These are phyloP conservation scores for Leccinum subgranulosum DNA, from an alignment of 768 basidiomycete genomes.

Conservation along the genomic window DNA sequence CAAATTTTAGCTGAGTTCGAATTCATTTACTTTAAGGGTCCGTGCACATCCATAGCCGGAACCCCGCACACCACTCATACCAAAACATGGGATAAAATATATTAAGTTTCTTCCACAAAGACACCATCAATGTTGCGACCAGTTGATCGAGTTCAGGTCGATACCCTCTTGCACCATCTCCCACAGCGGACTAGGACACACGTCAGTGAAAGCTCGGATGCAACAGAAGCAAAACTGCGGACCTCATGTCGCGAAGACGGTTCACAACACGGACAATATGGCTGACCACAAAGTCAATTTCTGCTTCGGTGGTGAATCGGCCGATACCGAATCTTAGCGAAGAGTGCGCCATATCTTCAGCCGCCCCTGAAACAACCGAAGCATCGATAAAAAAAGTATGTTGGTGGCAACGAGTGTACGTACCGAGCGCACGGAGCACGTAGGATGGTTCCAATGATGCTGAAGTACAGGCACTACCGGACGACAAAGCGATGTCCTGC, in stretches of 20 bases:
- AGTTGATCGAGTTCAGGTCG: constrained; percentile 91
- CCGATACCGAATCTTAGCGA: constrained; percentile 97
- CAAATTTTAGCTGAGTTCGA: constrained; percentile 30
- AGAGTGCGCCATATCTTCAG: constrained; percentile 99
- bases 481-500: constrained; percentile 94
- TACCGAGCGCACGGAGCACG: constrained; percentile 91
- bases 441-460: constrained; percentile 98
- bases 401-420: constrained; percentile 12
- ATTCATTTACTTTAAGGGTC: constrained; percentile 29
- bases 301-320: constrained; percentile 95
- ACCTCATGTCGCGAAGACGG: constrained; percentile 92
- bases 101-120: neutral
- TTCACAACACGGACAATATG: constrained; percentile 87
- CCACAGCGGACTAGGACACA: constrained; percentile 76
- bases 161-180: constrained; percentile 99
- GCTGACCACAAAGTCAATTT: constrained; percentile 90
- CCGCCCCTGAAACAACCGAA: constrained; percentile 56
- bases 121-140: constrained; percentile 61
- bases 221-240: constrained; percentile 16
- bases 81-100: constrained; percentile 1
- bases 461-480: constrained; percentile 97
- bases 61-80: constrained; percentile 18
- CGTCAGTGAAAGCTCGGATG: constrained; percentile 7
- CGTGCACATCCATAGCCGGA: constrained; percentile 22
- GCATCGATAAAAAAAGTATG: neutral